Conservation (phyloP, 1,284 basidiomycete species). For the Takashimella koratensis region DNA sequence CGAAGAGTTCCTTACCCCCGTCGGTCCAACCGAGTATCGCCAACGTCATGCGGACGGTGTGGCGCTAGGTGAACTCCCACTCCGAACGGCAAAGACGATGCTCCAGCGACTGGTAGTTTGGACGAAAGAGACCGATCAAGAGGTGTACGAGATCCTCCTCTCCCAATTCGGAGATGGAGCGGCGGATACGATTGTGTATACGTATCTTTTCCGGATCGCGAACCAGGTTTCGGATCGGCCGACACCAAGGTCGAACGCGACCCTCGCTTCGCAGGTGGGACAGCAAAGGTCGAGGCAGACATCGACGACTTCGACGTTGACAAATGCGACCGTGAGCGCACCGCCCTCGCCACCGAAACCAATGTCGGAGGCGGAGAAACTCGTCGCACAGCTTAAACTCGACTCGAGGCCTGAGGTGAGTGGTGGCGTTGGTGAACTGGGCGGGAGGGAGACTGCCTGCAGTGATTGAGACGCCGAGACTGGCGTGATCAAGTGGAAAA, state of each 20-base stretch:
- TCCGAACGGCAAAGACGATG: constrained; percentile 95
- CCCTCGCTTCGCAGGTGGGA: constrained; percentile 61
- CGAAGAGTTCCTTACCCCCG: constrained; percentile 87
- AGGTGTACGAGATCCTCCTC: constrained; percentile 41
- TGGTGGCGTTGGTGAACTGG: no score
- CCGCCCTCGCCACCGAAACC: constrained; percentile 58
- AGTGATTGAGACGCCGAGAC: neutral
- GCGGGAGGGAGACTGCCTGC: no score
- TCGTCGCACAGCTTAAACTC: constrained; percentile 18
- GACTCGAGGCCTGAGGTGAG: neutral
- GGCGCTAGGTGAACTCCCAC: constrained; percentile 93
- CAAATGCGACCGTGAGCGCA: constrained; percentile 56
- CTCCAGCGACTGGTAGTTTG: constrained; percentile 72
- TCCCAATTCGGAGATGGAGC: constrained; percentile 48
- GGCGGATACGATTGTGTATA: constrained; percentile 51
- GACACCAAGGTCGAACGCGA: constrained; percentile 50
- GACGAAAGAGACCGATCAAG: constrained; percentile 34
- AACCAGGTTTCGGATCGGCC: constrained; percentile 67
- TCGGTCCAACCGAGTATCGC: constrained; percentile 95
- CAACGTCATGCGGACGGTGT: constrained; percentile 82
- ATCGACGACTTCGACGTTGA: constrained; percentile 4
- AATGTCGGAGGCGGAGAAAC: constrained; percentile 31
- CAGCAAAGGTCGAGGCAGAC: constrained; percentile 55
- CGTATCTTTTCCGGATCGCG: constrained; percentile 60
- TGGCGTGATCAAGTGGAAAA: constrained; percentile 18